Percentiles rank a stretch among this genome's conserved stretches.
Conservation (phyloP, 139 green algal genomes). For the Chlorokybus atmophyticus region DNA sequence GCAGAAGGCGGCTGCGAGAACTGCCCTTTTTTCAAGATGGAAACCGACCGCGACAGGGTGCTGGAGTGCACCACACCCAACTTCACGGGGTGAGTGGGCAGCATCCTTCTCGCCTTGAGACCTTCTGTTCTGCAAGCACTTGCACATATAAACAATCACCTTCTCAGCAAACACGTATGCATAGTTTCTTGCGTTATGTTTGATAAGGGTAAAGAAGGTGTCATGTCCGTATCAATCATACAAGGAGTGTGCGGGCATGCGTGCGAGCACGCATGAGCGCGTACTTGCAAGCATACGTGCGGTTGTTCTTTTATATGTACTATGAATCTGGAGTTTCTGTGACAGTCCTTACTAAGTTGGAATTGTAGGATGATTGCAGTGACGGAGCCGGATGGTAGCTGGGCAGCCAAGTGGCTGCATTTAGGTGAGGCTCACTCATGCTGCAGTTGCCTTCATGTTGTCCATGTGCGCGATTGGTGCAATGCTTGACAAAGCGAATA, state of each 20-base stretch:
- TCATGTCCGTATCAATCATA: slow-evolving; percentile 5
- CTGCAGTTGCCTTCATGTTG: neutral
- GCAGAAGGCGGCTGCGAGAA: slow-evolving; percentile 29
- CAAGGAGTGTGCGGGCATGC: no score
- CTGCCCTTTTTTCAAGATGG: slow-evolving; percentile 32
- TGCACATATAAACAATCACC: neutral
- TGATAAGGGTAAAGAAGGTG: neutral
- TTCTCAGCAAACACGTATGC: neutral
- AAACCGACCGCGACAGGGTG: slow-evolving; percentile 22
- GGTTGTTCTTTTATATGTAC: no score
- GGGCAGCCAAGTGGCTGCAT: slow-evolving; percentile 22
- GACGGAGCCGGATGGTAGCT: slow-evolving; percentile 23
- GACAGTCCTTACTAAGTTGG: slow-evolving; percentile 1
- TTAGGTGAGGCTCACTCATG: slow-evolving; percentile 12
- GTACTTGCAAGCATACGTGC: no score
- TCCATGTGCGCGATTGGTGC: neutral
- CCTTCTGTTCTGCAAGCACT: neutral
- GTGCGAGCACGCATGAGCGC: no score
- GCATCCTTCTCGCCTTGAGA: neutral
- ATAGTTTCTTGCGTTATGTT: neutral
- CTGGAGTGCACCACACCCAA: slow-evolving; percentile 21
- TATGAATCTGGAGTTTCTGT: no score
- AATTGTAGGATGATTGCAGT: slow-evolving; percentile 23
- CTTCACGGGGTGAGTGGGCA: slow-evolving; percentile 20
- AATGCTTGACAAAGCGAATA: neutral